Base-by-base conservation (phyloP, 106 monocot genomes). In the Apostasia shenzhenica region DNA sequence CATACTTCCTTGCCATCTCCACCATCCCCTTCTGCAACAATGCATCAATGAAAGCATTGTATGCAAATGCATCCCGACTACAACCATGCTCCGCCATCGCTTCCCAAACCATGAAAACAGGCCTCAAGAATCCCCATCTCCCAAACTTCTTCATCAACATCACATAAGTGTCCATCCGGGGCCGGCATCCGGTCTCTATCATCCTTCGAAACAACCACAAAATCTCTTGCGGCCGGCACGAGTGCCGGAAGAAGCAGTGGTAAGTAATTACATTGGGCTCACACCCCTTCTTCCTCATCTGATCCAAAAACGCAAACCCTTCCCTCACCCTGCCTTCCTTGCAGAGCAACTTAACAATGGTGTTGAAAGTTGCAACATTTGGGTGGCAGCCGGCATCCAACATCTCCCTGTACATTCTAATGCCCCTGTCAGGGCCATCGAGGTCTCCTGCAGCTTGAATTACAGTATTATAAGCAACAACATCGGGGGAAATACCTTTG, bases 141-240 rank as follows among this genome's bases (percentile, higher is more conserved):
- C 95, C 92, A 61, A 97, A 97, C 81, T 89, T 92, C 72, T 81
- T 89, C 68, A 97, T 81, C 63, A 97, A 71, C 92, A 97, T 87
- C 45, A 86, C 84, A 62, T 92, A 97, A 0, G 97, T 97, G 6
- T 97, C 97, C 89, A 90, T 92, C 70, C 82, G 73, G 1, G 97
- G 97, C 66, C 61, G 67, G 48, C 86, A 89, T 45, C 87, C 89
- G 6, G 70, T 73, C 63, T 1, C 71, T 37, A 82, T 40, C 92
- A 97, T 97, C 71, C 75, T 73, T 44, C 85, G 83, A 72, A 92
- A 97, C 66, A 97, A 72, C 63, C 67, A 59, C 37, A 86, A 54
- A 8, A 89, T 84, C 78, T 92, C 89, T 68, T 81, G 72, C 1
- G 95, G 89, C 53, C 82, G 51, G 12, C 38, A 81, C 3, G 84